Evolutionary conservation across 2,329 filamentous ascomycete genomes (phyloP).

Genomic region (Penicillium sp.): DNA sequence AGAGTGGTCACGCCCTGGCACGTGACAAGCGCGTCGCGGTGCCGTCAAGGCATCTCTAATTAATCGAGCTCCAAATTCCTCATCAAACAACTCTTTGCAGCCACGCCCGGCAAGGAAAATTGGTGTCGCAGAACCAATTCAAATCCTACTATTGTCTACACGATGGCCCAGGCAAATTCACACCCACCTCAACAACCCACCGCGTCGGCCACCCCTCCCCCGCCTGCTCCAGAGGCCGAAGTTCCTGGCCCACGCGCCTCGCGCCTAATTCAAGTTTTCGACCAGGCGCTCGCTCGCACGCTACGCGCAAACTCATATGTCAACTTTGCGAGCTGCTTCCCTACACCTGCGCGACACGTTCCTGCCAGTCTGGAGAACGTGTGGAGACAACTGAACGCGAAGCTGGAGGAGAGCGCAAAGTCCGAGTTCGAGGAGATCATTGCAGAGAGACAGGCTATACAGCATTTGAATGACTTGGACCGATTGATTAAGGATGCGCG

Average conservation of each 20-base stretch:
- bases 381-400: constrained; percentile 55
- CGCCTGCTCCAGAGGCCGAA: constrained; percentile 44
- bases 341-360: constrained; percentile 56
- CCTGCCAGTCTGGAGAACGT: constrained; percentile 54
- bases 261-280: constrained; percentile 57
- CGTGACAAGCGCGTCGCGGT: constrained; percentile 24
- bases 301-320: constrained; percentile 58
- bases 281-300: constrained; percentile 55
- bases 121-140: neutral
- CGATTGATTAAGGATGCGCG: constrained; percentile 56
- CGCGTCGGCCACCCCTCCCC: constrained; percentile 45
- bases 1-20: constrained; percentile 7
- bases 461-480: constrained; percentile 58
- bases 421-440: constrained; percentile 60
- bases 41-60: constrained; percentile 1
- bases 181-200: constrained; percentile 12
- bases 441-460: constrained; percentile 52
- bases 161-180: constrained; percentile 21
- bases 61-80: constrained; percentile 9
- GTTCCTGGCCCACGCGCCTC: constrained; percentile 57
- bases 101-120: neutral
- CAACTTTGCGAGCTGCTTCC: constrained; percentile 61
- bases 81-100: constrained; percentile 2
- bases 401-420: constrained; percentile 54
- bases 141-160: constrained; percentile 1